Evolutionary conservation across 1,139 yeast species (phyloP).

Genomic region (Maudiozyma humilis): DNA sequence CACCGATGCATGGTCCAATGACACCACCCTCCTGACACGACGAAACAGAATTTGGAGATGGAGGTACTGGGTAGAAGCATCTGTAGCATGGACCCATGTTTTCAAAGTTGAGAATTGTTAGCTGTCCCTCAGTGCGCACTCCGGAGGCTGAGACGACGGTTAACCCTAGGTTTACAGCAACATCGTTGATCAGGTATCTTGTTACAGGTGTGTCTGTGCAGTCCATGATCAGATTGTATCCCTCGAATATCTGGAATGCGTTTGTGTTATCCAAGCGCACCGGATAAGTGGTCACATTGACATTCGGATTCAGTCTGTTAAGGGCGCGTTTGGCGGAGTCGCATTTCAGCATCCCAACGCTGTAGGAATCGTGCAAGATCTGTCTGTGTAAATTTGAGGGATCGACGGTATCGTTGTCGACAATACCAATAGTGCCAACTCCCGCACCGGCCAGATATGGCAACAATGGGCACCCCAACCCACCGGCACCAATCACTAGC

Average conservation of each 20-base stretch:
- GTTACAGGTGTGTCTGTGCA: slow-evolving; percentile 93
- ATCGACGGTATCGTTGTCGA: slow-evolving; percentile 82
- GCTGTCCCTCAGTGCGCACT: slow-evolving; percentile 82
- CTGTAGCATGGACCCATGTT: slow-evolving; percentile 83
- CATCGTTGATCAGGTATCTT: slow-evolving; percentile 81
- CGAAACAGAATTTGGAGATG: slow-evolving; percentile 73
- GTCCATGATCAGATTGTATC: slow-evolving; percentile 73
- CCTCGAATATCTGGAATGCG: slow-evolving; percentile 53
- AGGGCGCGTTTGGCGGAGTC: slow-evolving; percentile 62
- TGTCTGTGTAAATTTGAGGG: slow-evolving; percentile 83
- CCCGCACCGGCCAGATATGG: slow-evolving; percentile 85
- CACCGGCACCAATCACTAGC: slow-evolving; percentile 92
- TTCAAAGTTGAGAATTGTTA: slow-evolving; percentile 63
- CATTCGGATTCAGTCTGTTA: slow-evolving; percentile 55
- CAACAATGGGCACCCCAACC: slow-evolving; percentile 88
- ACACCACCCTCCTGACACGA: slow-evolving; percentile 95
- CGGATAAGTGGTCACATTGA: slow-evolving; percentile 45
- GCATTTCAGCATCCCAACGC: slow-evolving; percentile 65
- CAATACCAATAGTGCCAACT: slow-evolving; percentile 73
- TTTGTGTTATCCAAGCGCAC: slow-evolving; percentile 46
- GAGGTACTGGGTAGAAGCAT: slow-evolving; percentile 87
- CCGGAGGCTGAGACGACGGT: slow-evolving; percentile 92
- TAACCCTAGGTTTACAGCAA: slow-evolving; percentile 57
- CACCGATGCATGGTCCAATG: slow-evolving; percentile 88
- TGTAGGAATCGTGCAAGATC: slow-evolving; percentile 60